phyloP scores from a whole-genome alignment of 2,329 filamentous ascomycete species.

The Aphanoascus verrucosus region DNA sequence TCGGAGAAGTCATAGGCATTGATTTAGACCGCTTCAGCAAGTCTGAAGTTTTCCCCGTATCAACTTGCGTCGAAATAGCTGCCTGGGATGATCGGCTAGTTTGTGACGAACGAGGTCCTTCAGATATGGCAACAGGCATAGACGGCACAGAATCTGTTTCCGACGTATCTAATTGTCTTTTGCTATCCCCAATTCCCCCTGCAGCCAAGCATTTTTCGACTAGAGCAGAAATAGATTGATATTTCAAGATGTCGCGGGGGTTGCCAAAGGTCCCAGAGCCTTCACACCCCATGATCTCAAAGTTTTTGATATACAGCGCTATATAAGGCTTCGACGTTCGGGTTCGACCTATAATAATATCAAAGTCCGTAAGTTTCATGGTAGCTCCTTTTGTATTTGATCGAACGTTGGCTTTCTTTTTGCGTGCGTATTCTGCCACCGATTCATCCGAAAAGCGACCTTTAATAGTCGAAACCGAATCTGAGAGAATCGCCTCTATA shows the following conservation, averaged over 20 bases:
- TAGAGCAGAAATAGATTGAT: background rate
- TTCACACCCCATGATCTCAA: conserved; percentile 21
- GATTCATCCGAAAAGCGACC: conserved; percentile 24
- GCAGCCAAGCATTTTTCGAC: background rate
- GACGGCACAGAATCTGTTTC: background rate
- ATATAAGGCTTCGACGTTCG: conserved; percentile 13
- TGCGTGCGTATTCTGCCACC: conserved; percentile 18
- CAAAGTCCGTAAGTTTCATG: conserved; percentile 27
- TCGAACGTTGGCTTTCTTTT: conserved; percentile 16
- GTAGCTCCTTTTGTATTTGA: conserved; percentile 21
- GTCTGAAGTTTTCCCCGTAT: background rate
- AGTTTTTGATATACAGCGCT: conserved; percentile 19
- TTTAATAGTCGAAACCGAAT: conserved; percentile 27
- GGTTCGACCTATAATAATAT: conserved; percentile 25
- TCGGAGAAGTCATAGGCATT: background rate
- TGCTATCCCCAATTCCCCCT: background rate
- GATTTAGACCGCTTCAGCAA: background rate
- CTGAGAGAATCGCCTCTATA: conserved; percentile 24
- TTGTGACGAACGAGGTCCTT: background rate
- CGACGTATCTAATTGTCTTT: background rate
- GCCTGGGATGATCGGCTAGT: background rate
- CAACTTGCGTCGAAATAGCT: background rate
- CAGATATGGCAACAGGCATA: background rate
- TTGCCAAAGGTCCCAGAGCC: conserved; percentile 21
- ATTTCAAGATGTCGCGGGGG: conserved; percentile 16